Evolutionary conservation across 1,284 basidiomycete genomes (phyloP).

Genomic region (Leccinum griseonigrum): DNA sequence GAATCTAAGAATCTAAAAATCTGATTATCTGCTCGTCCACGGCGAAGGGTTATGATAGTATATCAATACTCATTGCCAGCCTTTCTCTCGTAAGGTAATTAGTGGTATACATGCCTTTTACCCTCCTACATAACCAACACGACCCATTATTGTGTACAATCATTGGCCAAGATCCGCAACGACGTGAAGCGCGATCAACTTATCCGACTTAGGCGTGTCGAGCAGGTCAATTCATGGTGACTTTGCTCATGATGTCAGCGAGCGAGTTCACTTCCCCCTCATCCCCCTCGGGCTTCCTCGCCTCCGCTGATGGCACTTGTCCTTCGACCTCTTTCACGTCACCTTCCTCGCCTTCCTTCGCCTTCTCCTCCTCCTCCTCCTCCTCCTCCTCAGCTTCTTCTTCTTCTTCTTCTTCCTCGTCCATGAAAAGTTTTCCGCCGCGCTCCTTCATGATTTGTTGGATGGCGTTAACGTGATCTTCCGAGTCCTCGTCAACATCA

Average conservation of each 20-base stretch:
- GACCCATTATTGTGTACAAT: not conserved
- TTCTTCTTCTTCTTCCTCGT: conserved; percentile 77
- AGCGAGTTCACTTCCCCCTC: conserved; percentile 51
- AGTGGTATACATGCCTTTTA: conserved; percentile 26
- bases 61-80: conserved; percentile 2
- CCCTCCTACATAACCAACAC: conserved; percentile 1
- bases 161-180: conserved; percentile 6
- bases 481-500: conserved; percentile 80
- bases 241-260: conserved; percentile 59
- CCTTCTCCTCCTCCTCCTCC: conserved; percentile 34
- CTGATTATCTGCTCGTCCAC: conserved; percentile 5
- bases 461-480: conserved; percentile 60
- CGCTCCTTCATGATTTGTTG: conserved; percentile 63
- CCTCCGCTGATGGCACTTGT: conserved; percentile 21
- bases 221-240: conserved; percentile 40
- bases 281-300: conserved; percentile 35
- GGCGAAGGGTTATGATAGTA: not conserved
- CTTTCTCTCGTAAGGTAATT: conserved; percentile 12
- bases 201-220: not conserved
- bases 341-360: conserved; percentile 31
- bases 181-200: not conserved
- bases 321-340: conserved; percentile 38
- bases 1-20: too few species aligned
- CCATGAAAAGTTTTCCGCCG: conserved; percentile 57
- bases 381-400: conserved; percentile 24